Base-by-base conservation (phyloP, 805 yeast genomes). In the Huiozyma naganishii region DNA sequence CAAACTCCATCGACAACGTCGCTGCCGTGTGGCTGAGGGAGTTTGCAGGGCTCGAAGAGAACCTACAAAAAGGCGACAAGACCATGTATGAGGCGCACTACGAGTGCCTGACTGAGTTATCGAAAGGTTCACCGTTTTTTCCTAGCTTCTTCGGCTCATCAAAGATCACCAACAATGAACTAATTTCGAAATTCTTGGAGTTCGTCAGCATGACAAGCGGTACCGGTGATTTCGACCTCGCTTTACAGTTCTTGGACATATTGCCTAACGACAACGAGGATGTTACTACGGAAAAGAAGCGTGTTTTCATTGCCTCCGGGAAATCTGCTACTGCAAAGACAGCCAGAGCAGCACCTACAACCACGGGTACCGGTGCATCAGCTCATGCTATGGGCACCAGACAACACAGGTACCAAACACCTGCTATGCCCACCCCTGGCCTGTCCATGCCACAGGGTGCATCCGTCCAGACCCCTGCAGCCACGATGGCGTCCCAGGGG, bases 21-120 rank as follows among this genome's bases (percentile, higher is more conserved):
- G 76, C 95, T 5, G 62, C 69, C 9, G 75, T 92, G 49, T 92
- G 99, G 99, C 72, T 85, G 42, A 69, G 76, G 28, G 98, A 92
- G 62, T 67, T 83, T 55, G 65, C 71, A 40, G 57, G 68, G 1
- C 56, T 67, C 29, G 80, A 77, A 50, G 63, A 66, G 7, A 61
- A 68, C 34, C 60, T 68, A 34, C 23, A 57, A 29, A 36, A 46
- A 61, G n/a, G 63, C 30, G 65, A 64, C 36, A 59, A 59, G 8
- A 75, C 95, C 3, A 78, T 86, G 1, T 81, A 83, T 44, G 92
- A 83, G 50, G 95, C 95, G 23, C 87, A 87, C 55, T 79, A 83
- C 52, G 83, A 77, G 52, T 83, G 95, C 7, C 69, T 90, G 59
- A 80, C 82, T 42, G 81, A 77, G 55, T 82, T 88, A 83, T 86